Evolutionary conservation across 2,329 filamentous ascomycete genomes (phyloP), one percentile per base, ranked within the genome.

Genomic region (Phialophora macrospora): DNA sequence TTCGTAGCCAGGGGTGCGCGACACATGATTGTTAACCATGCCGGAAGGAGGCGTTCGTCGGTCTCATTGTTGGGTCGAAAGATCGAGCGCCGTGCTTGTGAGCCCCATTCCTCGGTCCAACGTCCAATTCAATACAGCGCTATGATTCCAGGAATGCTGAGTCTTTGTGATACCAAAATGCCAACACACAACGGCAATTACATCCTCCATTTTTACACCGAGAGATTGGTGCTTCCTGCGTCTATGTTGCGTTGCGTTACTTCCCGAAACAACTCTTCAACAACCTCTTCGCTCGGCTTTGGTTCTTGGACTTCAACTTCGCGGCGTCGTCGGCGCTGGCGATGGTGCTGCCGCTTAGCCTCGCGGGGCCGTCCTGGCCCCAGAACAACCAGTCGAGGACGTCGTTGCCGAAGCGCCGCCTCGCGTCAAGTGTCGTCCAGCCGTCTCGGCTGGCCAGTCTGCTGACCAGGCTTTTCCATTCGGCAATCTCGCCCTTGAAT

Each of bases 331-430:
- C 41, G 20, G 17, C 57, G 9, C 55, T 24, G 17, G 38, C 38
- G 12, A 38, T 52, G 74, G 81, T 48, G 9, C 55, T 17, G 9
- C 30, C 63, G 28, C 52, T 54, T 26, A 48, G 8, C 24, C 2
- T 75, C 76, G 1, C 80, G 78, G 2, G 74, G 68, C 54, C 62
- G 9, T 62, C 52, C 12, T 72, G 30, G 26, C 76, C 74, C 55
- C 75, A 79, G 51, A 72, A 73, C 55, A 69, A n/a, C 46, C 20
- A 26, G 57, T 44, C 70, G 62, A 17, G 68, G 71, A 20, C 73
- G 22, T 69, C 67, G 44, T 69, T 69, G 17, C 67, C 67, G 41
- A 67, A 69, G 30, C 62, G 51, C 17, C n/a, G 26, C 41, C 65
- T 52, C 14, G 67, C 67, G 41, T 67, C 64, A 4, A 32, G n/a